A percentile compares a stretch with the other conserved stretches of the same genome.
Evolutionary conservation across 169 alveolate genomes (phyloP).

Genomic region (Cryptosporidium baileyi): DNA sequence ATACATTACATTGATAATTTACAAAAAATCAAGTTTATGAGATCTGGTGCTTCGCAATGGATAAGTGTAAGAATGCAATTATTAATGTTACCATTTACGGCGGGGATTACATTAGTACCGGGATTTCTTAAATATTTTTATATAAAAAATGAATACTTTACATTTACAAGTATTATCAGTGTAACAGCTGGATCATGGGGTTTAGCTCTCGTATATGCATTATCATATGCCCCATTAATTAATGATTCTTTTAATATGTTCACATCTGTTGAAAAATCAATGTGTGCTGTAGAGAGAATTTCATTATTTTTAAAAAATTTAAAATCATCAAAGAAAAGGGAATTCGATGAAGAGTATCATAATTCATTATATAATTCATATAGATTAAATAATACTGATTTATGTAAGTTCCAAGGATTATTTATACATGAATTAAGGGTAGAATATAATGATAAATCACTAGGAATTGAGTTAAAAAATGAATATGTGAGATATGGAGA

Average conservation of each 20-base stretch:
- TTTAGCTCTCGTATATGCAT: conserved; percentile 39
- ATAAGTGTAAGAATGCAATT: conserved; percentile 65
- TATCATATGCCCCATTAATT: conserved; percentile 61
- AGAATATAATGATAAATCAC: conserved; percentile 20
- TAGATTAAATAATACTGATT: not conserved
- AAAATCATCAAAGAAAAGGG: not conserved
- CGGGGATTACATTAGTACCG: conserved; percentile 40
- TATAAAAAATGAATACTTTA: not conserved
- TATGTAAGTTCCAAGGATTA: not conserved
- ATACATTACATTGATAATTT: conserved; percentile 27
- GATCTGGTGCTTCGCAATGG: conserved; percentile 54
- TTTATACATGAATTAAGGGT: conserved; percentile 17
- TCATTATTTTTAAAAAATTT: conserved; percentile 32
- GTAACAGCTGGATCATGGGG: conserved; percentile 50
- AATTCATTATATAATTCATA: not conserved
- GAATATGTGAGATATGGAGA: conserved; percentile 43
- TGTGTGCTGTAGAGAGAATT: conserved; percentile 65
- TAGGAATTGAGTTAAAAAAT: conserved; percentile 32
- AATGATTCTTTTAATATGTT: conserved; percentile 21
- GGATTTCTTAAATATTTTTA: conserved; percentile 1
- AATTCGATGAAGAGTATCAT: conserved; percentile 18
- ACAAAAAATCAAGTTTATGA: conserved; percentile 50
- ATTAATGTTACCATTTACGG: conserved; percentile 60
- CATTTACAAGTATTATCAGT: not conserved
- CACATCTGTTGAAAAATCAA: conserved; percentile 51